These are phyloP conservation scores for Epichloe brachyelytri DNA, from an alignment of 2,329 filamentous ascomycete species.

Conservation along the genomic window DNA sequence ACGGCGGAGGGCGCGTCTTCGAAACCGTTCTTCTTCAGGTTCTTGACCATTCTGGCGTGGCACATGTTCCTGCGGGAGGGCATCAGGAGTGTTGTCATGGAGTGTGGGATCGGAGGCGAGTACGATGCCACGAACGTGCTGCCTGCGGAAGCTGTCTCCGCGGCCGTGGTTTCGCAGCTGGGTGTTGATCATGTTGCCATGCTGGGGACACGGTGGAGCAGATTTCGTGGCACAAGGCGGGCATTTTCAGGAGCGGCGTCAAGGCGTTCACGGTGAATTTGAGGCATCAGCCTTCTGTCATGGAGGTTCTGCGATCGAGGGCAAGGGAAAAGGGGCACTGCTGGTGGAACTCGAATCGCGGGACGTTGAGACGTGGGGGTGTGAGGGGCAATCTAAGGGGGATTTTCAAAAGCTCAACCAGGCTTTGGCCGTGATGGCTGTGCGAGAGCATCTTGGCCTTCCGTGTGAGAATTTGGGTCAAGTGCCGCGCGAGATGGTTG, in stretches of 20 bases:
- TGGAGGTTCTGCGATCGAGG: constrained; percentile 44
- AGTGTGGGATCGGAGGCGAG: constrained; percentile 90
- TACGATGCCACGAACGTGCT: constrained; percentile 88
- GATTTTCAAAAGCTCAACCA: constrained; percentile 47
- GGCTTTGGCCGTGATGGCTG: constrained; percentile 41
- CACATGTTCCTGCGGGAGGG: constrained; percentile 69
- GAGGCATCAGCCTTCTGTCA: constrained; percentile 21
- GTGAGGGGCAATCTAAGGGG: constrained; percentile 30
- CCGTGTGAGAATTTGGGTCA: constrained; percentile 11
- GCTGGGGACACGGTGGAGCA: constrained; percentile 63
- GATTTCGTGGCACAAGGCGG: constrained; percentile 86
- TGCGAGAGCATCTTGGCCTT: constrained; percentile 41
- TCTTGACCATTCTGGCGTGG: constrained; percentile 76
- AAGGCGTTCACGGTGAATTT: constrained; percentile 22
- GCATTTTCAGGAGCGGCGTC: constrained; percentile 60
- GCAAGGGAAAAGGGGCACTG: constrained; percentile 40
- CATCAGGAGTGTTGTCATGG: constrained; percentile 67
- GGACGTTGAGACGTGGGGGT: constrained; percentile 26
- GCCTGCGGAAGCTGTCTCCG: constrained; percentile 45
- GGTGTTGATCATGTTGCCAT: constrained; percentile 77
- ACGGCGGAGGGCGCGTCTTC: constrained; percentile 41
- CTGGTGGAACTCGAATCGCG: constrained; percentile 30
- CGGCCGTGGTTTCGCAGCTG: constrained; percentile 63
- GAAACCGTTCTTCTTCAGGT: constrained; percentile 89
- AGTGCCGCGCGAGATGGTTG: constrained; percentile 35